Evolutionary conservation across 805 yeast species (phyloP), one percentile per base, ranked within the genome.

Genomic region (Sungouiella blattae): DNA sequence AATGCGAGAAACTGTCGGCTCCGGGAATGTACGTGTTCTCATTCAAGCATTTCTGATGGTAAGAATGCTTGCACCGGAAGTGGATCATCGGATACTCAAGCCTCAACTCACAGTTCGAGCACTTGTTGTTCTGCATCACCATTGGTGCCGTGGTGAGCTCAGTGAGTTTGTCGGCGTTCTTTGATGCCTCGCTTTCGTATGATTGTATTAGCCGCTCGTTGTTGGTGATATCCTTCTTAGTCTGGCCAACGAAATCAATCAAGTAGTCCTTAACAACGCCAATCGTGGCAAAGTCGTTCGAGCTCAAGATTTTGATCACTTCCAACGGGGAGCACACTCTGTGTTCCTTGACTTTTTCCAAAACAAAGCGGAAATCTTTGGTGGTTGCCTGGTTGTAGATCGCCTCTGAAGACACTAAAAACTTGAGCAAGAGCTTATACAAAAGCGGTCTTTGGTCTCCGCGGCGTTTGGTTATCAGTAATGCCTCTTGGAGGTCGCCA

Each of bases 41-140:
- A 32, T 69, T 69, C 17, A 87, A 59, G 53, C 98, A 93, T 28
- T 83, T 67, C 47, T 83, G 85, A 53, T 93, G 98, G 53, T 77
- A 88, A 3, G 93, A 78, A 52, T 93, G 98, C 20, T 73, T 71
- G 62, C 98, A 93, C 44, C 78, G 75, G 64, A 91, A 93, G 49
- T 86, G 94, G 1, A 85, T 75, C 2, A 82, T 73, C 0, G 98
- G 97, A 27, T 80, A 69, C 39, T 86, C 94, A 14, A 91, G 60
- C 9, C 75, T 70, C 28, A 72, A 63, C 7, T 73, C 66, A 53
- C 96, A 89, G 12, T 77, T 69, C 11, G 77, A 64, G 52, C 96
- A 89, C 24, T 67, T 67, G 18, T 78, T 70, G 42, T 77, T 75
- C 47, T 81, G 87, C 3, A 82, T 61, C 4, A 80, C 72, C 46